Base-by-base conservation (phyloP, 768 basidiomycete species). In the Pisolithus albus region DNA sequence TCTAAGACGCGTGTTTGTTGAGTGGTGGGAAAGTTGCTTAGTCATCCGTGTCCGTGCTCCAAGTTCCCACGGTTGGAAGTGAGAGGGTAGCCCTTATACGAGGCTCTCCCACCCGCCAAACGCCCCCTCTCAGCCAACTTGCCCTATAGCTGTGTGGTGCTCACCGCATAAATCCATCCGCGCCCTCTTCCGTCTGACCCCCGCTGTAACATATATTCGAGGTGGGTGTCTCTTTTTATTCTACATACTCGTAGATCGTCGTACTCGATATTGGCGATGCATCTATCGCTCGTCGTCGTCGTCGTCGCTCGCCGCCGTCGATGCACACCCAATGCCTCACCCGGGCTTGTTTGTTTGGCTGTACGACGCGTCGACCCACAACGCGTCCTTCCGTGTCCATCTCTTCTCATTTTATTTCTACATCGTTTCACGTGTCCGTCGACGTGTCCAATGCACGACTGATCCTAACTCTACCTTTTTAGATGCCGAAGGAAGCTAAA, bases 401-500 rank as follows among this genome's bases (percentile, higher is more conserved):
- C 23, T 3, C 45, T 55, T 55, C 50, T 62, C 56, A 60, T 58
- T 62, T 50, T 24, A 63, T 59, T 63, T 64, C 53, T 62, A 67
- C 63, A 67, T 50, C 40, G 28, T 53, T 59, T 69, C 57, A 55
- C 65, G 57, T 58, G 59, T 50, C 55, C 60, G 62, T 55, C 6
- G 67, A 70, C 72, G 73, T 77, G 70, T 71, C 57, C 61, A 68
- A 70, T 62, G 54, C 58, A 55, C 53, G 60, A 50, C 69, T 76
- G 55, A 75, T 57, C 28, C 59, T 56, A 56, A 54, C n/a, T 63
- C 61, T 62, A 59, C 50, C 59, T 58, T 49, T 62, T 59, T 62
- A 81, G 84, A 91, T 89, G 88, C 87, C 88, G 59, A 90, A 88
- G 69, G 86, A 82, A 68, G 68, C 81, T 39, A 84, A 86, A 71